Base-by-base conservation (phyloP, 106 monocot species). In the Gastrodia elata region DNA sequence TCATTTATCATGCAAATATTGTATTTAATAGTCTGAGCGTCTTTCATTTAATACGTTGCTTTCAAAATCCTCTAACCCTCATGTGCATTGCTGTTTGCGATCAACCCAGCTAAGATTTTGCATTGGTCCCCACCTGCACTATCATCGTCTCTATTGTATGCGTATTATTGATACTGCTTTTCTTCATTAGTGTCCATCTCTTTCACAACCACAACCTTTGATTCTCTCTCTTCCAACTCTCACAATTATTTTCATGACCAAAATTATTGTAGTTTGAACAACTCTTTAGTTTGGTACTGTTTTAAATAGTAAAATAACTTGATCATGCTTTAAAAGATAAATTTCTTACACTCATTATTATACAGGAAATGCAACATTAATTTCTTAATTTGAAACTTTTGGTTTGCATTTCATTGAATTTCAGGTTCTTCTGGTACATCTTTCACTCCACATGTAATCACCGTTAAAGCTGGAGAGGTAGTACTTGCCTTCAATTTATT, bases 381-480 rank as follows among this genome's bases (percentile, higher is more conserved):
- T 52, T 52, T n/a, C 22, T 52, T 52, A 52, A 6, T 52, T 52
- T 22, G 52, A 52, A 22, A n/a, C 18, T 61, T 61, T 25, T 61
- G 13, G 8, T 61, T 38, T 67, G 67, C n/a, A 36, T 61, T 59
- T 32, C 30, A 32, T 18, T 67, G 67, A 38, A 20, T 67, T 67
- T 67, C 67, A 67, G 67, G 67, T 67, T 35, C 67, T 8, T n/a
- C 67, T 10, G 67, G 67, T 37, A 67, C 67, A 6, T 67, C 67
- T 36, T 67, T 67, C 37, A 67, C 67, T 36, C 67, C 67, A 38
- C 67, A 67, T 67, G 37, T 67, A 20, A 67, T 67, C 37, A 13
- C 67, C 38, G 37, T 67, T 36, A 38, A 67, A 67, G 67, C 67
- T 36, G 67, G 67, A 67, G 67, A 67, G 67, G 67, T 67, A 22